Evolutionary conservation across 2,329 filamentous ascomycete species (phyloP), one percentile per base, ranked within the genome.

Genomic region (Ceratocystis colombiana): DNA sequence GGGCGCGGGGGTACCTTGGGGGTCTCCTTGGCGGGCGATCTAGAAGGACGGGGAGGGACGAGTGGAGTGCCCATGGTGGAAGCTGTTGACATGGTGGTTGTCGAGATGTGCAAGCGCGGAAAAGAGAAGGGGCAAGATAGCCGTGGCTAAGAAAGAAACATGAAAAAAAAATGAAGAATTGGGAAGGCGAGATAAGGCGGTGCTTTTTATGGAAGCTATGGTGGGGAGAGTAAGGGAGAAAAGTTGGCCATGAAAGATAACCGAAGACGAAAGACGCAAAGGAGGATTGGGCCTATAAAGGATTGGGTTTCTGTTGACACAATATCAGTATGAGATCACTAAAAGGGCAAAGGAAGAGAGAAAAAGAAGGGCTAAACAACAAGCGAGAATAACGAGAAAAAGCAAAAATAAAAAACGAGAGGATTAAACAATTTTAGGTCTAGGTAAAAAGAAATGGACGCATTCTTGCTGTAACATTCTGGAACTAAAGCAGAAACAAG

Each of bases 1-100:
- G 92, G 92, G 69, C 92, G 88, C 69, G 90, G 88, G 69, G 92
- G 92, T 62, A 96, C 82, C 72, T 83, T 84, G 68, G 92, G 91
- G 70, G 64, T 68, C 30, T 65, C 64, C 33, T 72, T 70, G 5
- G 71, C 62, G 30, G 75, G 70, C 64, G 76, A 73, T 72, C 79
- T 79, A 50, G 76, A 75, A 8, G 83, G 84, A 69, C 84, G 80
- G 71, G 83, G 82, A 61, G 84, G 84, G 67, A 86, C 77, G 65
- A 72, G 72, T n/a, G 84, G 83, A 65, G 77, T 76, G 73, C 79
- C 78, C 75, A 79, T 79, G 64, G 78, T 76, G 68, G 80, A 74
- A 71, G 80, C 64, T 61, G 64, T 74, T 70, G 81, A 79, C 79
- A 83, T 84, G 41, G 37, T 64, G 37, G 37, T 15, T 15, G 64